These are phyloP conservation scores for Dalbergia cultrata DNA, from an alignment of 306 rosid species.

Conservation along the genomic window DNA sequence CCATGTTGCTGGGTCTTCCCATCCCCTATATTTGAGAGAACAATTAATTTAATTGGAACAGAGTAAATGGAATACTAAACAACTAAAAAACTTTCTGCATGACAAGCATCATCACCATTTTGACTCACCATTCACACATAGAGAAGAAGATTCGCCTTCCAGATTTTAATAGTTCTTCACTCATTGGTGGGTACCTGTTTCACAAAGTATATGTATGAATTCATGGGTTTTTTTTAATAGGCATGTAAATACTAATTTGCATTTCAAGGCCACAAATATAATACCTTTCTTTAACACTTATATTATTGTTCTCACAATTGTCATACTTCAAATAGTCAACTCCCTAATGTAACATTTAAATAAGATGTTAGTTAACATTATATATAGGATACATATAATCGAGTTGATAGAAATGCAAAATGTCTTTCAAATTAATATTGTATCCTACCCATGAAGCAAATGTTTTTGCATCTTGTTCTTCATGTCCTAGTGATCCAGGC, in stretches of 20 bases:
- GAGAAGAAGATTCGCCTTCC: constrained; percentile 73
- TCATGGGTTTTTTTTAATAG: neutral
- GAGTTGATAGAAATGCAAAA: neutral
- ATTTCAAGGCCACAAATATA: neutral
- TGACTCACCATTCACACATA: constrained; percentile 79
- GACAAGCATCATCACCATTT: neutral
- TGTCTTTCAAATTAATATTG: constrained; percentile 14
- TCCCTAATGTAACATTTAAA: constrained; percentile 52
- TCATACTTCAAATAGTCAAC: constrained; percentile 88
- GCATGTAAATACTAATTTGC: neutral
- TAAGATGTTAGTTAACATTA: neutral
- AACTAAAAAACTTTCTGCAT: no score
- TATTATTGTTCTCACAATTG: constrained; percentile 63
- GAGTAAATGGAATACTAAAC: no score
- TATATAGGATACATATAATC: neutral
- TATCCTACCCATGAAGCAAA: constrained; percentile 78
- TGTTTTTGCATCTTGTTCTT: constrained; percentile 77
- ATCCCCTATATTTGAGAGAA: constrained; percentile 64
- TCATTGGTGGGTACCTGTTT: constrained; percentile 76
- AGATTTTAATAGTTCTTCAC: constrained; percentile 59
- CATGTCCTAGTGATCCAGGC: constrained; percentile 85
- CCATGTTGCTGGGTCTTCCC: constrained; percentile 80
- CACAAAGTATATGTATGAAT: constrained; percentile 10
- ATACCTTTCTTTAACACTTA: constrained; percentile 72
- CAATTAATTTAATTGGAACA: neutral